A percentile compares a stretch with the other conserved stretches of the same genome.
Conservation (phyloP, 345 rosid genomes). For the Syzygium aromaticum region DNA sequence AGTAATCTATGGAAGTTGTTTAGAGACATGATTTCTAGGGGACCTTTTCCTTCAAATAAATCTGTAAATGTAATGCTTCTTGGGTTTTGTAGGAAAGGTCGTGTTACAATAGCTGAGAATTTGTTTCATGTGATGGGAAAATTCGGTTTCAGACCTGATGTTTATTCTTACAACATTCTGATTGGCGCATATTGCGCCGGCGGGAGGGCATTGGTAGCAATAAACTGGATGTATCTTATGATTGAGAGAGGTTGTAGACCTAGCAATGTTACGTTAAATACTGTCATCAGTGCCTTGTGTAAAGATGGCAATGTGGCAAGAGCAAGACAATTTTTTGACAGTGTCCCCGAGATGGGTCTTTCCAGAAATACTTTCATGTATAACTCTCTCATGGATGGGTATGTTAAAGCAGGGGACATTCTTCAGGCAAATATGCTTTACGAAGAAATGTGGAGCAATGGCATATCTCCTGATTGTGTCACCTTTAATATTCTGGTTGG, state of each 20-base stretch:
- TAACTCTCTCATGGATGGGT: constrained; percentile 59
- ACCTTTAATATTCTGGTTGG: constrained; percentile 59
- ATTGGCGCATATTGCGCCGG: constrained; percentile 43
- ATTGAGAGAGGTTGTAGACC: constrained; percentile 45
- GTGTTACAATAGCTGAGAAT: constrained; percentile 35
- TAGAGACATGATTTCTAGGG: constrained; percentile 43
- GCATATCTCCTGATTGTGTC: constrained; percentile 48
- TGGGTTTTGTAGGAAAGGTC: constrained; percentile 55
- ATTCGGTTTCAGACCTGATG: constrained; percentile 45
- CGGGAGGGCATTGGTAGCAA: constrained; percentile 33
- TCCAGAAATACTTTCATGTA: constrained; percentile 34
- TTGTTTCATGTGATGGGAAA: constrained; percentile 50
- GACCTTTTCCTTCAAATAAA: constrained; percentile 43
- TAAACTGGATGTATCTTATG: constrained; percentile 42
- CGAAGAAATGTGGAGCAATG: constrained; percentile 44
- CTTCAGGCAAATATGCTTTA: constrained; percentile 43
- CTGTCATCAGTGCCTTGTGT: constrained; percentile 47
- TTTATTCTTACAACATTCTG: constrained; percentile 48
- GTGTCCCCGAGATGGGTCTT: constrained; percentile 33
- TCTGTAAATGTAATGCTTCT: constrained; percentile 39
- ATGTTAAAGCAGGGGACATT: constrained; percentile 55
- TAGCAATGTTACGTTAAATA: constrained; percentile 33
- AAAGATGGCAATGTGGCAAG: constrained; percentile 42
- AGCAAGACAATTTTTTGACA: constrained; percentile 42
- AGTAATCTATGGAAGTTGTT: constrained; percentile 58